phyloP scores from a whole-genome alignment of 345 rosid species.

The Populus alba region DNA sequence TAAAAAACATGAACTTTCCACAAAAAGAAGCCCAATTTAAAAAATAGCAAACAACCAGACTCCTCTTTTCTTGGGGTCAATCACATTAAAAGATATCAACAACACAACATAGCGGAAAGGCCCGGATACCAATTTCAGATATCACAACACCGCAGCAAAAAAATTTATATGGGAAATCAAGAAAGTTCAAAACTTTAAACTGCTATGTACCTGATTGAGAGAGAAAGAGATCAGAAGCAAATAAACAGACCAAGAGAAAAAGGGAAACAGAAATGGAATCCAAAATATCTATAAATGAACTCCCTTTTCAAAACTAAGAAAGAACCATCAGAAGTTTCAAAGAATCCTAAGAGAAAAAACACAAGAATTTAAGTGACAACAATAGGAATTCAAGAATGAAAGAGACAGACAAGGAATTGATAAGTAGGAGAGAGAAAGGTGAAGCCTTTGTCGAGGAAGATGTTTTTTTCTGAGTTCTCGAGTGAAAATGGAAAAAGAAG shows the following conservation, averaged over 20 bases:
- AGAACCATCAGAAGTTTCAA: conserved; percentile 1
- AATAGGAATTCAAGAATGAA: not conserved
- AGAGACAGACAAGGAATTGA: not conserved
- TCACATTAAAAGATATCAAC: not conserved
- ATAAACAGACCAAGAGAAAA: not conserved
- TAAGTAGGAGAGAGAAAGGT: not conserved
- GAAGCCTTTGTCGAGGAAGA: not conserved
- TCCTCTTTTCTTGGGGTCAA: not conserved
- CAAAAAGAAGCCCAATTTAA: not conserved
- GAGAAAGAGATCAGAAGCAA: not conserved
- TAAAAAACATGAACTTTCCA: not conserved
- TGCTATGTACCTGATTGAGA: not conserved
- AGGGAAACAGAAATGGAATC: not conserved
- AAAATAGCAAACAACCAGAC: not conserved
- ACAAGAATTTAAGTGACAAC: not conserved
- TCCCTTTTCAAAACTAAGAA: not conserved
- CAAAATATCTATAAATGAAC: not conserved
- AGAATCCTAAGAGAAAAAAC: not conserved
- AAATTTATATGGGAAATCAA: not conserved
- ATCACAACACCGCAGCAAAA: not conserved
- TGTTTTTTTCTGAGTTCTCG: not conserved
- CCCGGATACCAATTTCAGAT: not conserved
- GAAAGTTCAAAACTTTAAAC: not conserved
- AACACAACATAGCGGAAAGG: not conserved
- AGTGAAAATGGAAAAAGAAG: not conserved